Evolutionary conservation across 2,329 filamentous ascomycete genomes (phyloP), one percentile per base, ranked within the genome.

Genomic region (Neonectria sp.): DNA sequence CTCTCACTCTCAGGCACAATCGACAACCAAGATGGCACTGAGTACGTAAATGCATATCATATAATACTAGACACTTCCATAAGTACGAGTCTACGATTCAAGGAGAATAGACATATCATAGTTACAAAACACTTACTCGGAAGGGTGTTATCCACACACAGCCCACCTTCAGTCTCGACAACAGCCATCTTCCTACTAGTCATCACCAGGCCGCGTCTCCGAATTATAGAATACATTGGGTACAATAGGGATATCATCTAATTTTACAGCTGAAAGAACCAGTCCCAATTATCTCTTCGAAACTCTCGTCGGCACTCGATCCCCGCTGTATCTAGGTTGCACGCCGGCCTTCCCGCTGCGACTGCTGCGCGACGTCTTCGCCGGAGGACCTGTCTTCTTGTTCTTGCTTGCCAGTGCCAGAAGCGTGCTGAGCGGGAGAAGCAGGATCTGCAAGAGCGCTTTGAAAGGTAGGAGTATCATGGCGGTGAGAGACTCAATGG

Each of bases 381-480:
- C 67, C 40, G 74, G 48, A 17, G 69, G 37, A 31, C 69, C 63
- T 60, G 75, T 80, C 56, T 81, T 79, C 48, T 76, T 75, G 17
- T 72, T 76, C 43, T 76, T 76, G 61, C 77, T 81, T 45, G 83
- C 73, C 29, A 83, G 61, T 3, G 78, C 73, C 29, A 81, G 76
- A 15, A 81, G 65, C 3, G 80, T 81, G 37, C 79, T 81, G 33
- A 86, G 78, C 1, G 86, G 86, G 55, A 86, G 78, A 9, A 83
- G 78, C 6, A 85, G 58, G 25, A 87, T 73, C 17, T 79, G 77
- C 11, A 84, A 52, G 3, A 81, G 63, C 0, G 81, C 77, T 24
- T 81, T 81, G 31, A 86, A 76, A 0, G 86, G 86, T n/a, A 86
- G 73, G 24, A 84, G 73, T 8, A 81, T 57, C 0, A 82, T 52